phyloP scores from a whole-genome alignment of 179 eudicot genomes.

The Corrigiola litoralis region DNA sequence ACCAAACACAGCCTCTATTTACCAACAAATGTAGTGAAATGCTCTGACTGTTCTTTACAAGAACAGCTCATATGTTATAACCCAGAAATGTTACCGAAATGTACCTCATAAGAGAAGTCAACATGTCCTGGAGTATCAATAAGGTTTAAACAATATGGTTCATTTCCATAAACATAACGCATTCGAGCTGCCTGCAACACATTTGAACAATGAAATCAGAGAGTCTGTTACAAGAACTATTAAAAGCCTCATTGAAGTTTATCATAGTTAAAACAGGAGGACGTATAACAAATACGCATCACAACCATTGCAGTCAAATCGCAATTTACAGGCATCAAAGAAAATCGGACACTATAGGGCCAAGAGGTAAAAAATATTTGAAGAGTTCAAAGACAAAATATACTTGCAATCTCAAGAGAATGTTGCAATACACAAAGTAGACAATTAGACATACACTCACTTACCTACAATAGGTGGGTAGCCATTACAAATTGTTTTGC shows the following conservation, averaged over 20 bases:
- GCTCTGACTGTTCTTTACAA: background rate
- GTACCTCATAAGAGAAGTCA: conserved; percentile 97
- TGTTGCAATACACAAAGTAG: background rate
- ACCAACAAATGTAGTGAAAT: no score
- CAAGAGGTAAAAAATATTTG: background rate
- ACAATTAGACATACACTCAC: background rate
- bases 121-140: conserved; percentile 99
- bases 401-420: background rate
- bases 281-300: background rate
- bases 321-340: background rate
- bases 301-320: background rate
- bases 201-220: conserved; percentile 13
- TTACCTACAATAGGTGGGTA: no score
- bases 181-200: conserved; percentile 84
- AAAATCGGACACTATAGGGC: background rate
- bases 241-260: background rate
- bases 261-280: background rate
- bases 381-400: background rate
- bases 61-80: background rate
- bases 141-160: conserved; percentile 86
- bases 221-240: background rate
- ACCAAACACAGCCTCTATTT: background rate
- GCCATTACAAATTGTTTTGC: no score
- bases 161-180: conserved; percentile 67
- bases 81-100: background rate